phyloP scores from a whole-genome alignment of 2,329 filamentous ascomycete genomes.

The Penicillium sp. region DNA sequence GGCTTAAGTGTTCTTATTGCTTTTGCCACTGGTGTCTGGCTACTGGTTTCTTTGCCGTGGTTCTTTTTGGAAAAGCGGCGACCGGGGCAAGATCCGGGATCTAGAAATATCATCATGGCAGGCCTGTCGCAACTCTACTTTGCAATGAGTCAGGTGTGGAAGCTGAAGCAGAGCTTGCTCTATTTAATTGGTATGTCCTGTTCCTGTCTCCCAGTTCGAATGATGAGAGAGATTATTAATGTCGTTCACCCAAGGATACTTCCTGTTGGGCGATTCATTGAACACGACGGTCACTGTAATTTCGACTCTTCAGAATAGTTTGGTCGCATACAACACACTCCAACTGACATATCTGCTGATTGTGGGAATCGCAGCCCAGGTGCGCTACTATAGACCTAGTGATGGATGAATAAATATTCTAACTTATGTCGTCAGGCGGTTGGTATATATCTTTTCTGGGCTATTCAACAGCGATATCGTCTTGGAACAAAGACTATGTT shows the following conservation, averaged over 20 bases:
- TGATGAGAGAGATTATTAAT: not conserved
- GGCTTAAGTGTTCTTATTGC: conserved; percentile 65
- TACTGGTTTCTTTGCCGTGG: conserved; percentile 65
- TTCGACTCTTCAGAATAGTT: conserved; percentile 63
- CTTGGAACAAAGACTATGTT: conserved; percentile 69
- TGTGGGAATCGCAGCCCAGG: conserved; percentile 65
- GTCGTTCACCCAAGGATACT: conserved; percentile 50
- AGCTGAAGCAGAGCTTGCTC: conserved; percentile 64
- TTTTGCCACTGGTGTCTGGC: conserved; percentile 64
- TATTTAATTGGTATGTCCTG: conserved; percentile 58
- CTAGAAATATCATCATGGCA: conserved; percentile 52
- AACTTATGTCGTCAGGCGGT: conserved; percentile 31
- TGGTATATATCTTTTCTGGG: conserved; percentile 64
- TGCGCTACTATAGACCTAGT: conserved; percentile 11
- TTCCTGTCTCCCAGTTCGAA: too few relatives aligned
- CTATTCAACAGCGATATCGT: conserved; percentile 58
- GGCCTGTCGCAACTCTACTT: conserved; percentile 63
- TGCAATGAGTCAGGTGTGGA: conserved; percentile 61
- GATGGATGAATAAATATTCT: not conserved
- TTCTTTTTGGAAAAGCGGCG: conserved; percentile 65
- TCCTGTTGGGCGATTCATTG: conserved; percentile 66
- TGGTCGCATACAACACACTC: conserved; percentile 65
- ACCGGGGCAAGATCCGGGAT: conserved; percentile 56
- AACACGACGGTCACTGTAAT: conserved; percentile 72
- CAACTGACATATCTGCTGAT: conserved; percentile 66